Percentiles rank a stretch among this genome's conserved stretches.
These are phyloP conservation scores for Phenoliferia sp. DNA, from an alignment of 1,284 basidiomycete species.

Conservation along the genomic window DNA sequence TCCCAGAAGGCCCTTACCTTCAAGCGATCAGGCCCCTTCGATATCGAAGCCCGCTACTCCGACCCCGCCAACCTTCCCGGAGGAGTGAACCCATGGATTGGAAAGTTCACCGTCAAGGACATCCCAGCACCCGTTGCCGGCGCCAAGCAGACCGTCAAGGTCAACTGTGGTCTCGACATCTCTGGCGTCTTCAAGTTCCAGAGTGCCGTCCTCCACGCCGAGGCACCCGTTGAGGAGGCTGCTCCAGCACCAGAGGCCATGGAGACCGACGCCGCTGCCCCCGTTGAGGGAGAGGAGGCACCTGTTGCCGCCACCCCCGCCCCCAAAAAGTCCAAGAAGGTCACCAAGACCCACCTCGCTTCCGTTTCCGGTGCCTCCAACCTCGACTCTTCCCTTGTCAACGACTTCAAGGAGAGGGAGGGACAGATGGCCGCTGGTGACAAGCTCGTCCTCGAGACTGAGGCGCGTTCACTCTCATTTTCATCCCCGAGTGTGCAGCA, in stretches of 20 bases:
- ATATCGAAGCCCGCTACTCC: conserved; percentile 75
- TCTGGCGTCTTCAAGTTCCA: conserved; percentile 84
- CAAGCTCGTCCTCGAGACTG: conserved; percentile 91
- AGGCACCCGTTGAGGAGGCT: conserved; percentile 63
- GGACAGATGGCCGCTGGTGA: conserved; percentile 79
- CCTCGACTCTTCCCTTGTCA: conserved; percentile 59
- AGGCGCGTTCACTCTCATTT: conserved; percentile 52
- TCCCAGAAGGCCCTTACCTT: conserved; percentile 90
- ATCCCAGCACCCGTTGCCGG: conserved; percentile 62
- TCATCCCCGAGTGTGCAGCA: neutral
- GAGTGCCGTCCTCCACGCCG: conserved; percentile 68
- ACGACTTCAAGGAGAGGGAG: conserved; percentile 69
- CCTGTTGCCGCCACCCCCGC: conserved; percentile 49
- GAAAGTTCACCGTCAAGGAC: conserved; percentile 70
- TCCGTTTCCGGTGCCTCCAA: conserved; percentile 62
- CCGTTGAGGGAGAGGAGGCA: conserved; percentile 43
- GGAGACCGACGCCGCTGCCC: conserved; percentile 56
- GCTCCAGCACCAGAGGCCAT: conserved; percentile 48
- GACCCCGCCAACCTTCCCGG: conserved; percentile 66
- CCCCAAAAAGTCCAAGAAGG: conserved; percentile 60
- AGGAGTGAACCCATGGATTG: conserved; percentile 74
- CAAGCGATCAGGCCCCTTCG: conserved; percentile 79
- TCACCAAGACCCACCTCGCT: conserved; percentile 73
- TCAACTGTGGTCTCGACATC: conserved; percentile 78
- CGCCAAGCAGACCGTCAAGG: conserved; percentile 73